Base-by-base conservation (phyloP, 192 early-diverging fungal genomes). In the Dimargaris cristalligena region DNA sequence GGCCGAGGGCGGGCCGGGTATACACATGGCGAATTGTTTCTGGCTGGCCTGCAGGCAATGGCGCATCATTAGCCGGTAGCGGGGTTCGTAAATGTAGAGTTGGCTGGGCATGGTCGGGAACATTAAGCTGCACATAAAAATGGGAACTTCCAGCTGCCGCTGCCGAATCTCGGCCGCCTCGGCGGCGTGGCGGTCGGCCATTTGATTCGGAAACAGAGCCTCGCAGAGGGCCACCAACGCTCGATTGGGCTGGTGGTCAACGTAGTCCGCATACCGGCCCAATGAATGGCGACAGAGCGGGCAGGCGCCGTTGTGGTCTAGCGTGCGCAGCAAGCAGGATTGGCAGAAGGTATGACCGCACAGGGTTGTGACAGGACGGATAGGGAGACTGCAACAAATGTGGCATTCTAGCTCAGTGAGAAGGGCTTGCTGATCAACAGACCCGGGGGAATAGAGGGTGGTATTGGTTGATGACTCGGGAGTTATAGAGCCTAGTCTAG, bases 321-420 rank as follows among this genome's bases (percentile, higher is more conserved):
- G 38, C 8, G 38, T 41, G 16, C 38, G 38, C 16, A 51, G n/a
- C 49, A 87, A 35, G 59, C 85, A 87, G 6, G 49, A 48, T 23
- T 68, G 69, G 62, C 85, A 87, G 50, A 74, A 74, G n/a, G 76
- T 79, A 62, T 87, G 85, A 0, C 85, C 85, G 48, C 85, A 87
- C 2, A 70, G 71, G 18, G 75, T 72, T 0, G 81, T 83, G 13
- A 83, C 62, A 3, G 85, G 83, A n/a, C 79, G 67, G 26, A 60
- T 44, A 57, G 82, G 68, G 14, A 75, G 58, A 13, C 61, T 55
- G 35, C 62, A 73, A 61, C 84, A 87, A 22, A 87, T 66, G 11
- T 69, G 66, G 61, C 84, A 87, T 63, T 82, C 84, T 41, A 16
- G 8, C 16, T 41, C 38, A 16, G 38, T 41, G 6, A 16, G 8